Evolutionary conservation across 1,139 yeast species (phyloP).

Genomic region (Petasospora fabianii): DNA sequence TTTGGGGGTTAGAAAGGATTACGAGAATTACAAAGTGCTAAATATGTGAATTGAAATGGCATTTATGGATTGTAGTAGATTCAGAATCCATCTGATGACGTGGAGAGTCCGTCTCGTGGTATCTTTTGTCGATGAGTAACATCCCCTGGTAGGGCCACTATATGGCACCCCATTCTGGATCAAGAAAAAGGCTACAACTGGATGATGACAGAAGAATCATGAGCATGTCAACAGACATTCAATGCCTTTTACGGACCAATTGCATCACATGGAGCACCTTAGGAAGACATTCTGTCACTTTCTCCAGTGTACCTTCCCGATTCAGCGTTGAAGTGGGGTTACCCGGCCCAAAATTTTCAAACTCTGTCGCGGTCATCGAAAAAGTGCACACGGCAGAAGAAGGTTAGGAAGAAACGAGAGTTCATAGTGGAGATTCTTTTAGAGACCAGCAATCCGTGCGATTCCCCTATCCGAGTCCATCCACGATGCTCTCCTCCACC

Average conservation of each 20-base stretch:
- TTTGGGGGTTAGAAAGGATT: neutral
- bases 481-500: conserved; percentile 6
- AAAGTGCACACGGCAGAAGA: neutral
- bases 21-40: neutral
- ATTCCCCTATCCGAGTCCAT: neutral
- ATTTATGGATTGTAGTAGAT: neutral
- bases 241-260: no score
- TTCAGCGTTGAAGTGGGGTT: neutral
- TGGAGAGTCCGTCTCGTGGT: no score
- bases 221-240: no score
- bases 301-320: no score
- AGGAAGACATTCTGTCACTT: no score
- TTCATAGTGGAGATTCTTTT: no score
- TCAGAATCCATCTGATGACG: no score
- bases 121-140: no score
- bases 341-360: conserved; percentile 2
- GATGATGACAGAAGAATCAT: neutral
- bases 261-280: no score
- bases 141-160: neutral
- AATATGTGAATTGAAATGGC: neutral
- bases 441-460: no score
- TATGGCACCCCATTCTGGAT: neutral
- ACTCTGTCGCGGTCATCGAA: neutral
- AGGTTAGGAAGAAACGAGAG: no score
- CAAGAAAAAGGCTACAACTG: no score